These are phyloP conservation scores for Candida krabiensis DNA, from an alignment of 805 yeast species.

Conservation along the genomic window DNA sequence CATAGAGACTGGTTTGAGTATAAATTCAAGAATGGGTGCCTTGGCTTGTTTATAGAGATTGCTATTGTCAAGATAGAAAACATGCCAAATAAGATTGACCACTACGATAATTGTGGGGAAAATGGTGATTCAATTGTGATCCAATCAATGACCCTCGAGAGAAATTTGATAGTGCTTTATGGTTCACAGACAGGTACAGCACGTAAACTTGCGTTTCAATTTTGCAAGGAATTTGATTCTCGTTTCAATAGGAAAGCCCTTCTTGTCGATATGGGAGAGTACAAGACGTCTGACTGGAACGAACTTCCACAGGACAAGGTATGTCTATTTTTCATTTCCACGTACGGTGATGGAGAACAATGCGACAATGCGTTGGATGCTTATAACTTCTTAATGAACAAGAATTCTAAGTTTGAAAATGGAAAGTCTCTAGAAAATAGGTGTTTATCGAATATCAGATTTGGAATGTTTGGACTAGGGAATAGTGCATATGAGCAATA, in stretches of 20 bases:
- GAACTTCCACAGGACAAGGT: conserved; percentile 46
- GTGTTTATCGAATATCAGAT: conserved; percentile 51
- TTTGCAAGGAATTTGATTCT: conserved; percentile 73
- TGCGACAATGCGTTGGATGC: conserved; percentile 83
- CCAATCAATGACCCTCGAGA: conserved; percentile 41
- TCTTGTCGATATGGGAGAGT: conserved; percentile 72
- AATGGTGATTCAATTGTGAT: no score
- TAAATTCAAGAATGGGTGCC: no score
- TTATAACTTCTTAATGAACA: conserved; percentile 42
- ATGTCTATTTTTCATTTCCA: conserved; percentile 68
- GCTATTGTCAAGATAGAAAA: neutral
- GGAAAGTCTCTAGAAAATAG: conserved; percentile 34
- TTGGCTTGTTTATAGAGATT: neutral
- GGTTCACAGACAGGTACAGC: conserved; percentile 36
- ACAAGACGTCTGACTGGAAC: conserved; percentile 67
- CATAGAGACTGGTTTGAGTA: no score
- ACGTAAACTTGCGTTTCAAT: conserved; percentile 42
- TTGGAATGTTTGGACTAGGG: conserved; percentile 84
- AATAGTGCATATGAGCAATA: conserved; percentile 87
- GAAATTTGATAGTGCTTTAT: conserved; percentile 28
- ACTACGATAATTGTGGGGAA: no score
- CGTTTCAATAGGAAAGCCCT: conserved; percentile 69
- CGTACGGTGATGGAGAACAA: conserved; percentile 97
- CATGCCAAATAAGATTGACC: conserved; percentile 5
- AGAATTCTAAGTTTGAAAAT: conserved; percentile 37